phyloP scores from a whole-genome alignment of 2,329 filamentous ascomycete species.

The Xylariaceae sp. region DNA sequence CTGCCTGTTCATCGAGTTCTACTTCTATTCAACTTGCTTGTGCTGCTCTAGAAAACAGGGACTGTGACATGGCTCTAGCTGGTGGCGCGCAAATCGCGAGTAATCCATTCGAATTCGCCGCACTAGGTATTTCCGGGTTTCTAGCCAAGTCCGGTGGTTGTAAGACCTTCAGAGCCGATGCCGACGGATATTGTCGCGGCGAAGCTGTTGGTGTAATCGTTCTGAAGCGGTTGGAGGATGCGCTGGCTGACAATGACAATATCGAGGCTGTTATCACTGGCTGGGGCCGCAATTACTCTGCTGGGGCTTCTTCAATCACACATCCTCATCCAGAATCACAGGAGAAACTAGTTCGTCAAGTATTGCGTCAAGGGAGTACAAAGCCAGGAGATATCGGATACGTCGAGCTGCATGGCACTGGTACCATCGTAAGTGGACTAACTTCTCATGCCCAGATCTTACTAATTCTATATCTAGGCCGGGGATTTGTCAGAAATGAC shows the following conservation, averaged over 20 bases:
- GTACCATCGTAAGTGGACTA: constrained; percentile 55
- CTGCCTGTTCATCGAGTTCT: constrained; percentile 40
- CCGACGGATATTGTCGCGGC: constrained; percentile 54
- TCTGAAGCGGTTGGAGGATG: constrained; percentile 49
- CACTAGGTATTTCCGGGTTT: constrained; percentile 24
- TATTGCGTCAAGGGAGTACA: constrained; percentile 60
- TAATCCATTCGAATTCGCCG: constrained; percentile 19
- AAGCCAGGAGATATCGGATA: constrained; percentile 59
- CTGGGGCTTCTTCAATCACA: constrained; percentile 70
- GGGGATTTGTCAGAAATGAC: constrained; percentile 69
- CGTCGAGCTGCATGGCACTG: constrained; percentile 72
- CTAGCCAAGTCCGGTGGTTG: constrained; percentile 26
- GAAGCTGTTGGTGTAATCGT: constrained; percentile 50
- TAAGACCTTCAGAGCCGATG: constrained; percentile 41
- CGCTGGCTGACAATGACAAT: constrained; percentile 48
- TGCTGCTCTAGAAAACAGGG: constrained; percentile 28
- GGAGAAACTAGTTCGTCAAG: constrained; percentile 59
- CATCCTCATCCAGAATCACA: constrained; percentile 68
- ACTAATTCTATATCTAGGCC: constrained; percentile 38
- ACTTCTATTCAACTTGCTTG: constrained; percentile 42
- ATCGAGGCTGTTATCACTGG: constrained; percentile 42
- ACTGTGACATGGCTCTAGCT: constrained; percentile 29
- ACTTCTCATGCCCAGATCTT: constrained; percentile 19
- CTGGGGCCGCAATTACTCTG: constrained; percentile 62
- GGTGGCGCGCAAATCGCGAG: constrained; percentile 19